phyloP scores from a whole-genome alignment of 768 basidiomycete species.

The Russula abietina region DNA sequence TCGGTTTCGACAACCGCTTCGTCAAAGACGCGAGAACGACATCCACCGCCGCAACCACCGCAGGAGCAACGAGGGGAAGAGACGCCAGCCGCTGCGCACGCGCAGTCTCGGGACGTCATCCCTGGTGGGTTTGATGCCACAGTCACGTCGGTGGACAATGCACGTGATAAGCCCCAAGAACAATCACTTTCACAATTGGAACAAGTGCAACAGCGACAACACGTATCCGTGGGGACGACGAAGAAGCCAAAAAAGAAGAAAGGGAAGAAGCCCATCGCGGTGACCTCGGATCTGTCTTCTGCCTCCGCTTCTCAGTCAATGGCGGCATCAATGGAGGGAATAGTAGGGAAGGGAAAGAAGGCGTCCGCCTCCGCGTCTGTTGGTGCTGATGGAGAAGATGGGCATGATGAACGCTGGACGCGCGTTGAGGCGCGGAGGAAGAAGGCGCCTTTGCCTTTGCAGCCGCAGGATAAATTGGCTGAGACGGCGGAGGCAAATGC shows the following conservation, averaged over 20 bases:
- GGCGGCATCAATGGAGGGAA: neutral
- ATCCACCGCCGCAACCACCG: neutral
- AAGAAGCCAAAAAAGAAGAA: conserved; percentile 46
- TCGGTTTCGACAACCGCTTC: conserved; percentile 27
- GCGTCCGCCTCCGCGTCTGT: conserved; percentile 28
- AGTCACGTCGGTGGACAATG: conserved; percentile 16
- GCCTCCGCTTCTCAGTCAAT: conserved; percentile 15
- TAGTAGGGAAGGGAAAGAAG: conserved; percentile 29
- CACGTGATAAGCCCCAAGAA: neutral
- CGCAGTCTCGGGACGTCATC: conserved; percentile 36
- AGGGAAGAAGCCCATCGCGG: conserved; percentile 26
- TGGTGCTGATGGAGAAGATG: conserved; percentile 29
- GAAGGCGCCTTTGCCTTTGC: conserved; percentile 1
- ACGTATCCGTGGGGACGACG: conserved; percentile 26
- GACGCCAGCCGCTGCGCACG: conserved; percentile 34
- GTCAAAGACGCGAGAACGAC: conserved; percentile 24
- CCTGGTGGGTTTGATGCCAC: conserved; percentile 42
- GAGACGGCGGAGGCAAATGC: conserved; percentile 18
- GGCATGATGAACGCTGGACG: conserved; percentile 65
- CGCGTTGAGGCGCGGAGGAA: conserved; percentile 51
- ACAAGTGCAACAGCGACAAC: neutral
- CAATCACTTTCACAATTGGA: neutral
- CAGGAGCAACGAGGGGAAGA: conserved; percentile 14
- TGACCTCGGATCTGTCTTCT: conserved; percentile 29
- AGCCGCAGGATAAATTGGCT: conserved; percentile 1